Percentiles rank a stretch among this genome's conserved stretches.
These are phyloP conservation scores for Notholithocarpus densiflorus DNA, from an alignment of 306 rosid species.

Conservation along the genomic window DNA sequence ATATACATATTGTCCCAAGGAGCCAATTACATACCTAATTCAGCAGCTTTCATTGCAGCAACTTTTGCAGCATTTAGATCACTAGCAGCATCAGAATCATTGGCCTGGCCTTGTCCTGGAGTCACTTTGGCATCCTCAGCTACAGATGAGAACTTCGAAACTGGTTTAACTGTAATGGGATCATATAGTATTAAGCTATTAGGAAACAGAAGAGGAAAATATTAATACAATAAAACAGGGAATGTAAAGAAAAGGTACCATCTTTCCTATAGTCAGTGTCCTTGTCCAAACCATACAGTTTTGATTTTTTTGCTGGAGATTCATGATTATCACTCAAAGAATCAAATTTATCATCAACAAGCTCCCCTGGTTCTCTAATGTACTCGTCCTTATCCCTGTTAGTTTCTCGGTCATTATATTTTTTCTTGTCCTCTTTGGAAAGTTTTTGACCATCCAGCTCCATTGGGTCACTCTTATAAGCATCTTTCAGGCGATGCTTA, in stretches of 20 bases:
- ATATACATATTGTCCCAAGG: background rate
- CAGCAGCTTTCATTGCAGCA: conserved; percentile 99
- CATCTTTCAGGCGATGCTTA: conserved; percentile 41
- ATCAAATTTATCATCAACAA: conserved; percentile 21
- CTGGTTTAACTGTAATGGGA: conserved; percentile 4
- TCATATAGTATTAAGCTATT: background rate
- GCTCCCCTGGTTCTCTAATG: conserved; percentile 43
- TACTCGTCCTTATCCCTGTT: conserved; percentile 41
- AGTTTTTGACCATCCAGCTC: conserved; percentile 43
- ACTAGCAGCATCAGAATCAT: conserved; percentile 46
- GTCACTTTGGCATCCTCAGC: conserved; percentile 48
- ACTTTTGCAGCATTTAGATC: conserved; percentile 75
- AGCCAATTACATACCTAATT: conserved; percentile 52
- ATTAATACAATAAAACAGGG: background rate
- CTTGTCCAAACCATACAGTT: conserved; percentile 40
- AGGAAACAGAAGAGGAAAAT: background rate
- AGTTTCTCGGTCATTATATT: conserved; percentile 37
- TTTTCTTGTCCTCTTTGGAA: conserved; percentile 44
- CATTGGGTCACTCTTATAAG: conserved; percentile 44
- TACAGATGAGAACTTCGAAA: conserved; percentile 41
- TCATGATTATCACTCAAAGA: conserved; percentile 42
- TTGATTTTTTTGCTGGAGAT: conserved; percentile 53
- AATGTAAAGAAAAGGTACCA: conserved; percentile 38
- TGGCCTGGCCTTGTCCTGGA: conserved; percentile 31
- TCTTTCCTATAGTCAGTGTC: conserved; percentile 39